These are phyloP conservation scores for Phytophthora meadii DNA, from an alignment of 352 stramenopile genomes.

Conservation along the genomic window DNA sequence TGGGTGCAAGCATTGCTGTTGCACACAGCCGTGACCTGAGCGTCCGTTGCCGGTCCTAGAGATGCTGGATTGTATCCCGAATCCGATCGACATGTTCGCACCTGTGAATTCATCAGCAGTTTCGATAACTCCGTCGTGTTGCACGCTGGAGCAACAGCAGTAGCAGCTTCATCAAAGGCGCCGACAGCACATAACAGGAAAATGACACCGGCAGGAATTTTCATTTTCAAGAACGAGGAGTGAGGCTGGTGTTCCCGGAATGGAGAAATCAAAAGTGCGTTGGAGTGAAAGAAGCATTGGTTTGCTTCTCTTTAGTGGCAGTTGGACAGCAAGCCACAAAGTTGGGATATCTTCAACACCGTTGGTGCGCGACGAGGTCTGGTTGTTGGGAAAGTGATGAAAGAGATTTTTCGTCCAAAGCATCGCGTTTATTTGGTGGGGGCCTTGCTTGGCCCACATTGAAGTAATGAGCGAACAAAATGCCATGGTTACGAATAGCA, in stretches of 20 bases:
- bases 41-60: constrained; percentile 28
- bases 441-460: no score
- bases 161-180: constrained; percentile 5
- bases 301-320: constrained; percentile 7
- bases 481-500: no score
- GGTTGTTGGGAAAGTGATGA: constrained; percentile 16
- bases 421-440: not conserved
- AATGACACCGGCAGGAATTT: constrained; percentile 3
- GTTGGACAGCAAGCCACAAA: constrained; percentile 16
- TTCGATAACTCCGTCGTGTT: constrained; percentile 32
- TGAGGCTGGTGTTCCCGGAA: not conserved
- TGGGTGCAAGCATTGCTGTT: constrained; percentile 36
- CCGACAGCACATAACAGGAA: constrained; percentile 17
- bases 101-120: constrained; percentile 32
- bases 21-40: constrained; percentile 41
- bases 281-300: not conserved
- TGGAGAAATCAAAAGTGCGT: constrained; percentile 28
- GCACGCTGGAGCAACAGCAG: constrained; percentile 30
- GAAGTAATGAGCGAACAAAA: no score
- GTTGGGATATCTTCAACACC: constrained; percentile 12
- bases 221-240: constrained; percentile 20
- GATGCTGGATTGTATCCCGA: constrained; percentile 46
- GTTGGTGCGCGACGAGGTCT: constrained; percentile 21
- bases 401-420: not conserved
- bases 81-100: constrained; percentile 35